These are phyloP conservation scores for Mrakia frigida DNA, from an alignment of 768 basidiomycete species.

Conservation along the genomic window DNA sequence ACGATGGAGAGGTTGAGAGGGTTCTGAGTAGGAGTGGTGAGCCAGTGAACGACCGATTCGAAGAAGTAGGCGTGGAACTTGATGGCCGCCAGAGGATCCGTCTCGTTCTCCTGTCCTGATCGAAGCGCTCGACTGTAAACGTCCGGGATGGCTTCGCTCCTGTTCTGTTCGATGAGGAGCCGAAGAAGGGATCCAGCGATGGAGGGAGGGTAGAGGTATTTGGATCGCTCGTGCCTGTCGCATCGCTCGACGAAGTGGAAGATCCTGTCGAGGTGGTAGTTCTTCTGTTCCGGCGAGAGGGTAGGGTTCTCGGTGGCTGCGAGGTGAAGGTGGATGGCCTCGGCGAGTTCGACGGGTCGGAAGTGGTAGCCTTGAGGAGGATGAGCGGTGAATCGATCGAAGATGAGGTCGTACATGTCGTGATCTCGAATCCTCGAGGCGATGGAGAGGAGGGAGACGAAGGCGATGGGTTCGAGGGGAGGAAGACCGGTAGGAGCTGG, in stretches of 20 bases:
- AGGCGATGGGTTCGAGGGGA: constrained; percentile 23
- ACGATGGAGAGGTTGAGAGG: constrained; percentile 4
- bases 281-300: background rate
- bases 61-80: constrained; percentile 28
- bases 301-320: constrained; percentile 20
- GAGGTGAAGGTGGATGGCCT: constrained; percentile 27
- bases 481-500: constrained; percentile 18
- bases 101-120: constrained; percentile 18
- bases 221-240: constrained; percentile 29
- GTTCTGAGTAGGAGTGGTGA: constrained; percentile 13
- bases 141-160: constrained; percentile 17
- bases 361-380: constrained; percentile 26
- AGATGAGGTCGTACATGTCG: constrained; percentile 27
- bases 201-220: constrained; percentile 34
- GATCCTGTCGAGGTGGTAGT: constrained; percentile 27
- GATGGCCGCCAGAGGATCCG: constrained; percentile 25
- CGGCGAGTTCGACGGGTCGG: constrained; percentile 26
- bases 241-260: constrained; percentile 28
- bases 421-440: constrained; percentile 17
- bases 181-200: constrained; percentile 27
- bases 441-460: constrained; percentile 23
- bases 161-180: constrained; percentile 20
- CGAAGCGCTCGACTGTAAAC: constrained; percentile 28
- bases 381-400: constrained; percentile 26
- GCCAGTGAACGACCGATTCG: constrained; percentile 23